These are phyloP conservation scores for Suillus bovinus DNA, from an alignment of 768 basidiomycete species.

Conservation along the genomic window DNA sequence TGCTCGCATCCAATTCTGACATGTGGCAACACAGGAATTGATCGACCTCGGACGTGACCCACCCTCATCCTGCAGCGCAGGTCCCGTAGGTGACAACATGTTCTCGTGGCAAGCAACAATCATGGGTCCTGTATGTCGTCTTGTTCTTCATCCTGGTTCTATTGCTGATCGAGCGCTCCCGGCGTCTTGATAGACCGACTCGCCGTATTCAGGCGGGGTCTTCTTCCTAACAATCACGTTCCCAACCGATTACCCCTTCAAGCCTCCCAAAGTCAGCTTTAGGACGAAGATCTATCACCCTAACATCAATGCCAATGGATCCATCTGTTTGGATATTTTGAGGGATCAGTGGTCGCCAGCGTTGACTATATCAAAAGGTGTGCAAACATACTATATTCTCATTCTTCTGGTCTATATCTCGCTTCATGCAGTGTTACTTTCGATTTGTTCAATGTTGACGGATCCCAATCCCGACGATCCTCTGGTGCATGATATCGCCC, in stretches of 20 bases:
- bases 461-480: conserved; percentile 99
- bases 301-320: conserved; percentile 99
- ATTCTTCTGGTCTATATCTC: conserved; percentile 7
- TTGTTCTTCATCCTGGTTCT: conserved; percentile 7
- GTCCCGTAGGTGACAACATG: conserved; percentile 97
- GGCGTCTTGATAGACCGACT: conserved; percentile 70
- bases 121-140: conserved; percentile 89
- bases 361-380: conserved; percentile 98
- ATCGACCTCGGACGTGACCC: conserved; percentile 99
- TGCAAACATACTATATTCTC: conserved; percentile 18
- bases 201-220: conserved; percentile 97
- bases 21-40: conserved; percentile 73
- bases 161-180: conserved; percentile 22
- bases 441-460: conserved; percentile 99
- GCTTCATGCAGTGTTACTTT: conserved; percentile 71
- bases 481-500: conserved; percentile 96
- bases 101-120: conserved; percentile 99
- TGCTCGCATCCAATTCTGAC: conserved; percentile 19
- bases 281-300: conserved; percentile 99
- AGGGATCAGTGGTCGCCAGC: conserved; percentile 99
- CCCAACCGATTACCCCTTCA: conserved; percentile 99
- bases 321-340: conserved; percentile 97
- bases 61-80: conserved; percentile 98
- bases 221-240: conserved; percentile 96
- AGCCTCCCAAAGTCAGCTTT: conserved; percentile 99